Base-by-base conservation (phyloP, 2,329 filamentous ascomycete genomes). In the Penicillium sp. region DNA sequence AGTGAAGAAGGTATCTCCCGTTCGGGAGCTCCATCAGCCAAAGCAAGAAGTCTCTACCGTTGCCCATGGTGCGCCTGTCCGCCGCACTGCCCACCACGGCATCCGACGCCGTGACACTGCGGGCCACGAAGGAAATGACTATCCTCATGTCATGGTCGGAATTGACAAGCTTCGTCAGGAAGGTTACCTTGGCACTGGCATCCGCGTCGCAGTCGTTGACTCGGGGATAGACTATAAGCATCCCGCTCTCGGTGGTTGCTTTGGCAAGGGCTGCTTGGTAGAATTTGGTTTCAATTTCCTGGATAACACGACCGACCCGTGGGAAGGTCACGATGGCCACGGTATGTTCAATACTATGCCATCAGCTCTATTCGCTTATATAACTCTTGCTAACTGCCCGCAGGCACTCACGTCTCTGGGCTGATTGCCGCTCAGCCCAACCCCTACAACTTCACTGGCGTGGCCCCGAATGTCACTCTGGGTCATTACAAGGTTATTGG, bases 361-460 rank as follows among this genome's bases (percentile, higher is more conserved):
- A 20, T 34, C 11, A 14, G 4, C 12, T 6, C 8, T 11, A 2
- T n/a, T 28, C 5, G 7, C 4, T 6, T 12, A 31, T 1, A 20
- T 14, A 48, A 48, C 8, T 11, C 34, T 43, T 7, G n/a, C 48
- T 59, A 37, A 52, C 25, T 4, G 14, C 86, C 84, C 66, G 86
- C 86, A 34, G 45, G 45, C 12, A 86, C 83, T 0, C 85, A 87
- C 70, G 84, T 87, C 25, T 80, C 85, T 1, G 87, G 87, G 35
- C 88, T 86, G 61, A 81, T 89, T 47, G 86, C 84, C 2, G 86
- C 85, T 1, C 83, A 86, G 69, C 70, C 48, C 79, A 76, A 86
- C 67, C 71, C 76, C 0, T 80, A 80, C 39, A 81, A 81, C n/a
- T 84, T 86, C 66, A 83, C 82, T 15, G 86, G 86, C 15, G 84